A percentile compares a stretch with the other conserved stretches of the same genome.
Evolutionary conservation across 2,329 filamentous ascomycete species (phyloP).

Genomic region (Nigrospora oryzae): DNA sequence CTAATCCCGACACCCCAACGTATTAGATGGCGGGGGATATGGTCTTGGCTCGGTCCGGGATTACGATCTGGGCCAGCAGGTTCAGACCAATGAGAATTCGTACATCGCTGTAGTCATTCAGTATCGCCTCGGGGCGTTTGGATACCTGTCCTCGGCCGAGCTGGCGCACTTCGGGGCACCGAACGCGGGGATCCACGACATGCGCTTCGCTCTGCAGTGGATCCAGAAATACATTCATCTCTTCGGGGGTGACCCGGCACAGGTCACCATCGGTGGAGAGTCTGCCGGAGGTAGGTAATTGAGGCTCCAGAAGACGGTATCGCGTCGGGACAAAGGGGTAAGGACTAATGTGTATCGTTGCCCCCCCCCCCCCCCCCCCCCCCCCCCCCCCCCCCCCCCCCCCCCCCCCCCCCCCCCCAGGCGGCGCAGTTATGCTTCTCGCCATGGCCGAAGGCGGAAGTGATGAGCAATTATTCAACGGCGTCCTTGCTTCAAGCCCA

Average conservation of each 20-base stretch:
- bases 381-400: too few relatives aligned
- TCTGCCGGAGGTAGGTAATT: conserved; percentile 35
- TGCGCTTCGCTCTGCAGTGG: conserved; percentile 43
- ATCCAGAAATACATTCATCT: conserved; percentile 38
- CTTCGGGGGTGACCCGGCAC: conserved; percentile 42
- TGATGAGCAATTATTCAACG: conserved; percentile 37
- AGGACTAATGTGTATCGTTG: background rate
- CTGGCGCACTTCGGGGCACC: conserved; percentile 20
- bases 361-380: too few relatives aligned
- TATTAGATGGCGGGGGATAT: conserved; percentile 36
- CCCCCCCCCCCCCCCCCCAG: too few relatives aligned
- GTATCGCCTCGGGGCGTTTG: conserved; percentile 33
- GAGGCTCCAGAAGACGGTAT: too few relatives aligned
- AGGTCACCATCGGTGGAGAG: conserved; percentile 46
- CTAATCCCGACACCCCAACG: background rate
- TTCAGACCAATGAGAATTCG: conserved; percentile 28
- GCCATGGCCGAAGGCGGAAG: conserved; percentile 37
- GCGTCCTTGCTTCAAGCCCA: conserved; percentile 29
- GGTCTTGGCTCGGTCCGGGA: conserved; percentile 10
- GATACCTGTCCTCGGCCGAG: conserved; percentile 38
- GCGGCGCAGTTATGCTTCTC: conserved; percentile 36
- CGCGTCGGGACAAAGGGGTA: too few relatives aligned
- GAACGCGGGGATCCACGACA: conserved; percentile 42
- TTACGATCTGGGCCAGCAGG: conserved; percentile 13
- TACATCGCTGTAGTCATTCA: conserved; percentile 32